These are phyloP conservation scores for Cyphellophora europaea DNA, from an alignment of 2,329 filamentous ascomycete species.

Conservation along the genomic window DNA sequence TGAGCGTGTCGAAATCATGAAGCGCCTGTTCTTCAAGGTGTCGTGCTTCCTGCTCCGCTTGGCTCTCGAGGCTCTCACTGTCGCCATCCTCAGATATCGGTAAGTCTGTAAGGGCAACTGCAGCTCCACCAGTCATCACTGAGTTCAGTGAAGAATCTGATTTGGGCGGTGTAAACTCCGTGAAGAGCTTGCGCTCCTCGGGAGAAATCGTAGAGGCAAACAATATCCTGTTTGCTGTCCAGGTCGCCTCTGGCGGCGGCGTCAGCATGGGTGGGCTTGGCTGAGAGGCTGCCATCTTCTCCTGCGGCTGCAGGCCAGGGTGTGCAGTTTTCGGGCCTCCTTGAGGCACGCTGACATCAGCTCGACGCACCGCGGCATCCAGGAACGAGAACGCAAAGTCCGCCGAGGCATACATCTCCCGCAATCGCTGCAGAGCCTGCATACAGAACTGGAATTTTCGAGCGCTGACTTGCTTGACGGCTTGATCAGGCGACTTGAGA, in stretches of 20 bases:
- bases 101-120: conserved; percentile 7
- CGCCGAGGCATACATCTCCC: conserved; percentile 86
- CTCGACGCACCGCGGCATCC: conserved; percentile 83
- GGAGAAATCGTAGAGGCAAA: conserved; percentile 13
- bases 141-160: conserved; percentile 10
- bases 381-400: conserved; percentile 93
- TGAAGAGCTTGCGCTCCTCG: conserved; percentile 11
- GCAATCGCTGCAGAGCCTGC: conserved; percentile 76
- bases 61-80: conserved; percentile 1
- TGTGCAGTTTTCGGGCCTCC: not conserved
- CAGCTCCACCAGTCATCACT: conserved; percentile 10
- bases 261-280: conserved; percentile 11
- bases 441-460: conserved; percentile 86
- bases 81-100: conserved; percentile 3
- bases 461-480: conserved; percentile 62
- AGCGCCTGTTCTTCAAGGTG: conserved; percentile 21
- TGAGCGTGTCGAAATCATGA: conserved; percentile 36
- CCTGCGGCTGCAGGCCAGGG: not conserved
- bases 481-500: conserved; percentile 72
- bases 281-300: conserved; percentile 3
- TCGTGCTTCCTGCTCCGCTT: conserved; percentile 1
- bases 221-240: conserved; percentile 10
- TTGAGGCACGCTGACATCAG: conserved; percentile 53
- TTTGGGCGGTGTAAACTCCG: conserved; percentile 13
- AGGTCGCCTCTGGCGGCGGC: conserved; percentile 17